phyloP scores from a whole-genome alignment of 805 yeast species.

The Ascoidea asiatica region DNA sequence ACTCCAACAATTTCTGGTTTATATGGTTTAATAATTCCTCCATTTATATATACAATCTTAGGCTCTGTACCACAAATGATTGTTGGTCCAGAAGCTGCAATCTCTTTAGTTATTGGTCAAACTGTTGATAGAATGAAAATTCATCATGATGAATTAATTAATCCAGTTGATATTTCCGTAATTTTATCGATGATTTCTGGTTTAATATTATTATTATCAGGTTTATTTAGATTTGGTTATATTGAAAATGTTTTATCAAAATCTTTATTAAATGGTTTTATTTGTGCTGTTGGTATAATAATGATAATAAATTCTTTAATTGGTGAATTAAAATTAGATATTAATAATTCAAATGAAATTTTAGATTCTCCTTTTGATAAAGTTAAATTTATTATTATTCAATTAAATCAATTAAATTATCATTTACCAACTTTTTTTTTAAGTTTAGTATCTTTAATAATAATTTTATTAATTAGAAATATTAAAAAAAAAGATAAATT shows the following conservation, averaged over 20 bases:
- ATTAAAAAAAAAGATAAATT: slow-evolving; percentile 21
- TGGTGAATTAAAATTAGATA: slow-evolving; percentile 54
- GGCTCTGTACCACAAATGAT: slow-evolving; percentile 85
- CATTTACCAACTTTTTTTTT: slow-evolving; percentile 52
- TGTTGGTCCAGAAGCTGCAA: slow-evolving; percentile 87
- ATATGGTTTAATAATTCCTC: slow-evolving; percentile 63
- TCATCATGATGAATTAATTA: slow-evolving; percentile 25
- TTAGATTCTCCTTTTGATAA: slow-evolving; percentile 66
- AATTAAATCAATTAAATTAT: slow-evolving; percentile 25
- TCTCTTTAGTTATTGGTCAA: slow-evolving; percentile 73
- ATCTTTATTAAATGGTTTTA: slow-evolving; percentile 68
- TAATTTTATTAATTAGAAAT: slow-evolving; percentile 27
- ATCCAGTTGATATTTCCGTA: slow-evolving; percentile 44
- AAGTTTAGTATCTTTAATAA: slow-evolving; percentile 36
- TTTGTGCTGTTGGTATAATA: slow-evolving; percentile 73
- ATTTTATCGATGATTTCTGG: slow-evolving; percentile 70
- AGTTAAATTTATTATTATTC: slow-evolving; percentile 35
- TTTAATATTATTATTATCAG: slow-evolving; percentile 53
- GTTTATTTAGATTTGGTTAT: slow-evolving; percentile 75
- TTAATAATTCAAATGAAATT: slow-evolving; percentile 33
- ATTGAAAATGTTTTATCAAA: slow-evolving; percentile 69
- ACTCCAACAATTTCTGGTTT: slow-evolving; percentile 75
- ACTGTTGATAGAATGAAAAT: slow-evolving; percentile 44
- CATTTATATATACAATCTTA: slow-evolving; percentile 59
- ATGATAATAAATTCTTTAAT: slow-evolving; percentile 70